A percentile compares a stretch with the other conserved stretches of the same genome.
Evolutionary conservation across 2,329 filamentous ascomycete species (phyloP).

Genomic region (Fusarium clavum): DNA sequence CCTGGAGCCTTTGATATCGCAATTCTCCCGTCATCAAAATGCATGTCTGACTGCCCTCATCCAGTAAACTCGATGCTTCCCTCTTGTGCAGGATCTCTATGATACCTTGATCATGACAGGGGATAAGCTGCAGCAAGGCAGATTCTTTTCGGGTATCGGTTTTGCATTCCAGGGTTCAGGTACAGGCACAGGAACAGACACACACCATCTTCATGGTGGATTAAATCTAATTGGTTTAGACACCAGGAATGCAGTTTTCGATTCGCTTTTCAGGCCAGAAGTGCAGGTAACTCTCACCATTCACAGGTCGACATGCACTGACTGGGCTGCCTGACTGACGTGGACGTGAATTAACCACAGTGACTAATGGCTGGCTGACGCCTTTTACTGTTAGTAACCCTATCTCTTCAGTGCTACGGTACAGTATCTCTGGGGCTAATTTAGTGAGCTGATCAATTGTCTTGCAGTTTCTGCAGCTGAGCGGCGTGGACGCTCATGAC

Average conservation of each 20-base stretch:
- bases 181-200: background rate
- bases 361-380: background rate
- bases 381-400: background rate
- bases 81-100: slow-evolving; percentile 30
- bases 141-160: slow-evolving; percentile 30
- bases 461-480: slow-evolving; percentile 19
- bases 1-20: background rate
- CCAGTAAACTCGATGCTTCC: slow-evolving; percentile 10
- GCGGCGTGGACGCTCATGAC: slow-evolving; percentile 2
- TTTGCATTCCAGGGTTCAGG: slow-evolving; percentile 26
- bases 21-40: slow-evolving; percentile 27
- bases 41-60: slow-evolving; percentile 6
- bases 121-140: slow-evolving; percentile 6
- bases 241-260: slow-evolving; percentile 15
- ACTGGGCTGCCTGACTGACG: slow-evolving; percentile 28
- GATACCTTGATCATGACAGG: slow-evolving; percentile 19
- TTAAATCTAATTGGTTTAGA: slow-evolving; percentile 1
- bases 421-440: background rate
- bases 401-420: background rate
- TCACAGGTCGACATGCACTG: background rate
- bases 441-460: slow-evolving; percentile 7
- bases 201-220: background rate
- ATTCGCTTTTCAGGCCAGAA: slow-evolving; percentile 1
- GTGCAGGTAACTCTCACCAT: slow-evolving; percentile 19
- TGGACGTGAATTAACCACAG: slow-evolving; percentile 37